Base-by-base conservation (phyloP, 75 land plant genomes). In the Selaginella tamariscina region DNA sequence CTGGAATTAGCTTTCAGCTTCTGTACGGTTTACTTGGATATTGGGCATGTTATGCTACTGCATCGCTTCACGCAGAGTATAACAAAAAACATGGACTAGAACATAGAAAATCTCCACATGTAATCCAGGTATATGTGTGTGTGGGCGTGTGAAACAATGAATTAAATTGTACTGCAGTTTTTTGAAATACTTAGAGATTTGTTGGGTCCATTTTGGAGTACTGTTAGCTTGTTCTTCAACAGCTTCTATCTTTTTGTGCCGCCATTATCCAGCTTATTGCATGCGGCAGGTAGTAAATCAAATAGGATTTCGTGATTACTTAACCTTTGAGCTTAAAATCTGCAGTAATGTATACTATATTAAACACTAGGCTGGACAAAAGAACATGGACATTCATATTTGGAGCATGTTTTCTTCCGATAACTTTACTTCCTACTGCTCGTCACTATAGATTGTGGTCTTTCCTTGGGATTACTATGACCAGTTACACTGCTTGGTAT, bases 41-140 rank as follows among this genome's bases (percentile, higher is more conserved):
- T 18, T 79, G 81, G 82, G 77, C 81, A 0, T 71, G 72, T 55
- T 79, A 79, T 70, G 54, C 77, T 55, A 33, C 77, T 18, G 66
- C 81, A 26, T 32, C 66, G 33, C 65, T 79, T 24, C 77, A 79
- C 54, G 63, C 77, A 32, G 81, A 79, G 55, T 84, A 81, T n/a
- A n/a, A n/a, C n/a, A n/a, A n/a, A n/a, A n/a, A n/a, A n/a, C n/a
- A n/a, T n/a, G n/a, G n/a, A n/a, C n/a, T n/a, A n/a, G n/a, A n/a
- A n/a, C n/a, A n/a, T n/a, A n/a, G n/a, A n/a, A n/a, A n/a, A n/a
- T n/a, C n/a, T n/a, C n/a, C n/a, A n/a, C 54, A 49, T 49, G 54
- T 49, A 11, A 49, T 49, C 54, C 54, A 49, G 54, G 54, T 49
- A 49, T 11, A 49, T 49, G 20, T 49, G 11, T 49, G 20, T 20